Percentiles rank a stretch among this genome's conserved stretches.
phyloP scores from a whole-genome alignment of 1,139 yeast genomes.

The Debaryomyces subglobosus region DNA sequence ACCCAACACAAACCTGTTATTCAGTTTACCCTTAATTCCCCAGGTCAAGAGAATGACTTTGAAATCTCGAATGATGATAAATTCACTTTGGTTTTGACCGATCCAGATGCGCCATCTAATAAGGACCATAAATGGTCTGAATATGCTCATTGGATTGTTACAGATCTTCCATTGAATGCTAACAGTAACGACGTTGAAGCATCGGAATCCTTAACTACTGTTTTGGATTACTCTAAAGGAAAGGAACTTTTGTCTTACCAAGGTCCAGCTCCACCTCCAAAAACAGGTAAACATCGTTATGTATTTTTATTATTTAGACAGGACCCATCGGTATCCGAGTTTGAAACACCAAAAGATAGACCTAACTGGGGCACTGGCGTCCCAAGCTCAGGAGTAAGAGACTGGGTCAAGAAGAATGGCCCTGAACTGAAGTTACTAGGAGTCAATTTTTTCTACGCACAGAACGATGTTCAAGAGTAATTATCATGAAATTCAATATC shows the following conservation, averaged over 20 bases:
- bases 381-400: conserved; percentile 75
- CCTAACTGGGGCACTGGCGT: conserved; percentile 85
- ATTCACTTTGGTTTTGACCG: conserved; percentile 79
- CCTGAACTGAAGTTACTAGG: conserved; percentile 65
- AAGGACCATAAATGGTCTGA: conserved; percentile 88
- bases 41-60: conserved; percentile 40
- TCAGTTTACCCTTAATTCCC: conserved; percentile 64
- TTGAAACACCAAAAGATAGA: conserved; percentile 57
- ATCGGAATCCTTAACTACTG: conserved; percentile 36
- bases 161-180: conserved; percentile 58
- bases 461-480: conserved; percentile 50
- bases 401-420: conserved; percentile 68
- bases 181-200: conserved; percentile 25
- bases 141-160: conserved; percentile 73
- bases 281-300: conserved; percentile 82
- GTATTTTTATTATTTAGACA: conserved; percentile 76
- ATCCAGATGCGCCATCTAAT: conserved; percentile 91
- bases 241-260: conserved; percentile 47
- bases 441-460: conserved; percentile 79
- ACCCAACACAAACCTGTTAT: conserved; percentile 69
- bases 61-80: conserved; percentile 50
- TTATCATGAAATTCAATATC: background rate
- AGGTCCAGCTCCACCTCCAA: conserved; percentile 87
- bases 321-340: conserved; percentile 36
- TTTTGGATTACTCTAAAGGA: conserved; percentile 43